phyloP scores from a whole-genome alignment of 1,284 basidiomycete genomes.

The Papiliotrema flavescens region DNA sequence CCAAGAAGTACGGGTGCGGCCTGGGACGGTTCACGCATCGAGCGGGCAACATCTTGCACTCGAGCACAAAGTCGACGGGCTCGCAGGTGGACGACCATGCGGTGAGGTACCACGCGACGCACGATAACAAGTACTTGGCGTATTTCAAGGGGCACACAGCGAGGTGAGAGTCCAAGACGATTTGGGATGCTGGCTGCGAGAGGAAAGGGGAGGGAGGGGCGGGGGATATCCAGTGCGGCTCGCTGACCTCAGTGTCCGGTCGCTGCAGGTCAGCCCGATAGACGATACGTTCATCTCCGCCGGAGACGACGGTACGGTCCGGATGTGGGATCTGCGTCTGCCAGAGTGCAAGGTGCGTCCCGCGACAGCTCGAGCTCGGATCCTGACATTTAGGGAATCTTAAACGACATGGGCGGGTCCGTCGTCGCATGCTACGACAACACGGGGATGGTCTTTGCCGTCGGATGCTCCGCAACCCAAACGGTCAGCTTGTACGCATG shows the following conservation, averaged over 20 bases:
- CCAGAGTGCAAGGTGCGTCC: constrained; percentile 61
- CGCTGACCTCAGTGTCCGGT: constrained; percentile 62
- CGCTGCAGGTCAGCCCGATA: constrained; percentile 84
- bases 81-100: constrained; percentile 68
- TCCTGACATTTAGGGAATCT: constrained; percentile 42
- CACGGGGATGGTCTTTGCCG: constrained; percentile 85
- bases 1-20: constrained; percentile 95
- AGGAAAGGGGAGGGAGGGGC: too few relatives aligned
- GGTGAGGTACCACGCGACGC: constrained; percentile 87
- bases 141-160: constrained; percentile 95
- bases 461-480: constrained; percentile 76
- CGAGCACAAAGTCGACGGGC: constrained; percentile 69
- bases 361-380: constrained; percentile 40
- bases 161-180: too few relatives aligned
- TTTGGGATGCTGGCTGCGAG: too few relatives aligned
- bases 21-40: constrained; percentile 93
- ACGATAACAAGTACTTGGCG: constrained; percentile 92
- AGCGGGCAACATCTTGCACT: constrained; percentile 76
- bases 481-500: constrained; percentile 85
- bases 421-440: constrained; percentile 89
- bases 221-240: too few relatives aligned
- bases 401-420: constrained; percentile 56
- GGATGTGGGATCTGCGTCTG: constrained; percentile 89
- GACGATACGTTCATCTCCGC: constrained; percentile 96
- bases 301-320: constrained; percentile 89